phyloP scores from a whole-genome alignment of 495 filamentous ascomycete species.

The Daldinia decipiens region DNA sequence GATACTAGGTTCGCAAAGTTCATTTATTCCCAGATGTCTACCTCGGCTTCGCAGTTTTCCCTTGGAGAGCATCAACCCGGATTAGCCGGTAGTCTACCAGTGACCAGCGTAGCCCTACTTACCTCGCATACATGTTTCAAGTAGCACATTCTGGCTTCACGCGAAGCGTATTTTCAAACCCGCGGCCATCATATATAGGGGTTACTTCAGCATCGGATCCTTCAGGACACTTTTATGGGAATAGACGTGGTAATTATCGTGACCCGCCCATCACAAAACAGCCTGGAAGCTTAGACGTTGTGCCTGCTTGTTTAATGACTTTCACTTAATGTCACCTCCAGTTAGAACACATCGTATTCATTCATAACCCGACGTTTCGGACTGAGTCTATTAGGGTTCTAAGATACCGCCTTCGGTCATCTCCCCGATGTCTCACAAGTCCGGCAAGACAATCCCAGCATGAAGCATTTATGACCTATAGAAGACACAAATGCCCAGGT shows the following conservation, averaged over 20 bases:
- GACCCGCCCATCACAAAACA: not conserved
- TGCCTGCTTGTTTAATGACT: not conserved
- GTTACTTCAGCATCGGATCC: not conserved
- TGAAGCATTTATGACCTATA: too few species aligned
- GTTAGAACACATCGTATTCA: not conserved
- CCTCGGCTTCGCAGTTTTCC: conserved; percentile 12
- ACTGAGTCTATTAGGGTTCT: not conserved
- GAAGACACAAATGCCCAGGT: not conserved
- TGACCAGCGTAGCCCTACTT: not conserved
- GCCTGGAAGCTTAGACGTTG: too few species aligned
- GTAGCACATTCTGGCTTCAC: not conserved
- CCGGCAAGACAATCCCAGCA: not conserved
- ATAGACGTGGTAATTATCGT: not conserved
- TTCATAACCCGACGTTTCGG: not conserved
- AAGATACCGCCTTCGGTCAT: not conserved
- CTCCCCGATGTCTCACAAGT: not conserved
- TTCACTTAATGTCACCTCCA: not conserved
- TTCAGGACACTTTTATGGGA: not conserved
- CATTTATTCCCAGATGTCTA: conserved; percentile 3
- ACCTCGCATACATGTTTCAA: not conserved
- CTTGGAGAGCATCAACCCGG: not conserved
- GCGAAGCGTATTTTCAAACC: not conserved
- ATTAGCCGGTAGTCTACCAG: conserved; percentile 6
- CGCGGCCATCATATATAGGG: not conserved
- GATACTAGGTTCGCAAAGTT: conserved; percentile 3